Conservation (phyloP, 352 stramenopile species). For the Sclerospora graminicola region DNA sequence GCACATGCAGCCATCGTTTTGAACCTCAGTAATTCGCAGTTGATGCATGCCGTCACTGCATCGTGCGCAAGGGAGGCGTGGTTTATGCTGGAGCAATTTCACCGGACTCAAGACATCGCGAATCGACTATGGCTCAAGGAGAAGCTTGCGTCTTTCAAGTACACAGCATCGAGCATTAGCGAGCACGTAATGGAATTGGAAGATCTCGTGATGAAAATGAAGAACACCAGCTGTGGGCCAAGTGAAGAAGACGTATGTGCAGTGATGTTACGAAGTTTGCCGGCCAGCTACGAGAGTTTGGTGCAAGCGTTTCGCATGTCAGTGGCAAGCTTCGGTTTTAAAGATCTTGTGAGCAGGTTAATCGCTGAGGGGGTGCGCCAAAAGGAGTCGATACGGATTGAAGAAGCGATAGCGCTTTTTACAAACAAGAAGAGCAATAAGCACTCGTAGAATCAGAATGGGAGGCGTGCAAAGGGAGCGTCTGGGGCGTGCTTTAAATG, state of each 20-base stretch:
- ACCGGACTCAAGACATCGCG: neutral
- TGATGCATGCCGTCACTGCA: neutral
- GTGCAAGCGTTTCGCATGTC: constrained; percentile 1
- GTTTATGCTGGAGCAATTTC: neutral
- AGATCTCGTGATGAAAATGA: neutral
- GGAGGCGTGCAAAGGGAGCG: neutral
- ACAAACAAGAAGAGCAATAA: neutral
- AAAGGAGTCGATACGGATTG: neutral
- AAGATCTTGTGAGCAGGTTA: neutral
- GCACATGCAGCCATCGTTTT: neutral
- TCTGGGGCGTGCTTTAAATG: neutral
- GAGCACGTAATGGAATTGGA: neutral
- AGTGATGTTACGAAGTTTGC: constrained; percentile 1
- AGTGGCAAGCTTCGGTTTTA: neutral
- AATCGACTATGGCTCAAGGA: neutral
- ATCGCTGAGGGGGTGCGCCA: neutral
- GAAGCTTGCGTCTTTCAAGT: neutral
- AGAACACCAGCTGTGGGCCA: neutral
- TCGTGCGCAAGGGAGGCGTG: neutral
- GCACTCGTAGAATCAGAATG: neutral
- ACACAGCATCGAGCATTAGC: neutral
- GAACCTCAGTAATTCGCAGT: neutral
- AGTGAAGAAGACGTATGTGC: constrained; percentile 1
- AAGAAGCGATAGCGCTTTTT: neutral
- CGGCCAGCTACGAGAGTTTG: neutral